phyloP scores from a whole-genome alignment of 2,329 filamentous ascomycete genomes.

The Talaromyces atroroseus region DNA sequence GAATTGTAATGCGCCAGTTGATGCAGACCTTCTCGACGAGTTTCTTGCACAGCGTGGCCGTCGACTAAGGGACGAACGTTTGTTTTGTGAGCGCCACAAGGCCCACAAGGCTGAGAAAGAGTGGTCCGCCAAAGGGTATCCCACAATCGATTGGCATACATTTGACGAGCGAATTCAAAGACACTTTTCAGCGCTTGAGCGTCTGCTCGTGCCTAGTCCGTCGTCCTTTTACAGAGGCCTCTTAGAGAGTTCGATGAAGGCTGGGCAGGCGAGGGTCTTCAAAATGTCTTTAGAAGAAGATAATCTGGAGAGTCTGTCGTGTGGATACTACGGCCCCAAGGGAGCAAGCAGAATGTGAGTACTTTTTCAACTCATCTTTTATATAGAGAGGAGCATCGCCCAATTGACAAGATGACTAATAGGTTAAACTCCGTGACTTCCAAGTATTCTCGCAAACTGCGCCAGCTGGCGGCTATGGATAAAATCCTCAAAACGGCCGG shows the following conservation, averaged over 20 bases:
- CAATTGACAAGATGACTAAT: slow-evolving; percentile 1
- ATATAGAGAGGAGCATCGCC: neutral
- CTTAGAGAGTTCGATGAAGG: slow-evolving; percentile 51
- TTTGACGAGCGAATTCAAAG: slow-evolving; percentile 55
- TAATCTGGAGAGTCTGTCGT: slow-evolving; percentile 53
- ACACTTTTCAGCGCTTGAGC: slow-evolving; percentile 53
- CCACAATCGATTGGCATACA: slow-evolving; percentile 62
- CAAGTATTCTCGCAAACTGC: slow-evolving; percentile 55
- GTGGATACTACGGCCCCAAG: slow-evolving; percentile 78
- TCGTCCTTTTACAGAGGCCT: slow-evolving; percentile 57
- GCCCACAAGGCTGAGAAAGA: slow-evolving; percentile 47
- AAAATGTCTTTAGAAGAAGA: slow-evolving; percentile 46
- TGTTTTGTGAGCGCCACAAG: slow-evolving; percentile 62
- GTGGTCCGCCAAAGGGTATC: slow-evolving; percentile 57
- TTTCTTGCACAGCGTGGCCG: slow-evolving; percentile 40
- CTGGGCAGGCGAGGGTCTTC: slow-evolving; percentile 56
- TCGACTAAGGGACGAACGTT: slow-evolving; percentile 32
- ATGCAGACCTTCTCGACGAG: slow-evolving; percentile 49
- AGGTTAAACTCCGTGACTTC: slow-evolving; percentile 56
- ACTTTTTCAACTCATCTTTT: neutral
- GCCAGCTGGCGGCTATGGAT: slow-evolving; percentile 59
- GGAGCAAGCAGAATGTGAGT: slow-evolving; percentile 66
- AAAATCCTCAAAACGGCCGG: slow-evolving; percentile 61
- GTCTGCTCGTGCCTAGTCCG: slow-evolving; percentile 50
- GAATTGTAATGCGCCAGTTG: slow-evolving; percentile 60